These are phyloP conservation scores for Diaporthe caulivora DNA, from an alignment of 2,329 filamentous ascomycete species.

Conservation along the genomic window DNA sequence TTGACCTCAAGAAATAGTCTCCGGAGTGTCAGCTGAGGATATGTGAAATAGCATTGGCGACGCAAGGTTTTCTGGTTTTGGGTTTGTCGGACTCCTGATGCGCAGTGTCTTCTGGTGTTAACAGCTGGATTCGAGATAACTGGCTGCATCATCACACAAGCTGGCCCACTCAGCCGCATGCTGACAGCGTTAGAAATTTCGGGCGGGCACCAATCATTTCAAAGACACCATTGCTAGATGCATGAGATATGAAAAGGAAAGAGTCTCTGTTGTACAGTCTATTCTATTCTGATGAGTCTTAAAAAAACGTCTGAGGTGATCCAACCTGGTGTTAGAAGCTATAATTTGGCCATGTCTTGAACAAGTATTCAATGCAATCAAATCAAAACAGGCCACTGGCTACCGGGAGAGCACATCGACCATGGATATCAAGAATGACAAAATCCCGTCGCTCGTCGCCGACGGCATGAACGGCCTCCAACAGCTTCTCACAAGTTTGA, in stretches of 20 bases:
- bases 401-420: neutral
- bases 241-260: too few relatives aligned
- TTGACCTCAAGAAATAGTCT: neutral
- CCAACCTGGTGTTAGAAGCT: neutral
- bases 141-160: too few relatives aligned
- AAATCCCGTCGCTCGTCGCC: neutral
- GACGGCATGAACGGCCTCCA: neutral
- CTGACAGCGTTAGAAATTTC: neutral
- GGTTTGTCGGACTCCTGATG: neutral
- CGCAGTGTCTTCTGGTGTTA: neutral
- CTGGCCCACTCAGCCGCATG: slow-evolving; percentile 14
- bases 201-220: slow-evolving; percentile 27
- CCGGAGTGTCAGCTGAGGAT: neutral
- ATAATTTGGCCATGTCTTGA: neutral
- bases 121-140: too few relatives aligned
- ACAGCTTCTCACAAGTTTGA: neutral
- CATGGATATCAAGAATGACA: neutral
- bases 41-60: neutral
- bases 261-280: neutral
- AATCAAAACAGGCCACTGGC: neutral
- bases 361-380: neutral
- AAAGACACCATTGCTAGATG: neutral
- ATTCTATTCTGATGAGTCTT: neutral
- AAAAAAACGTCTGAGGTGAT: neutral
- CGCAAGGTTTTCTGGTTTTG: neutral